Base-by-base conservation (phyloP, 2,329 filamentous ascomycete genomes). In the Rhynchosporium agropyri region DNA sequence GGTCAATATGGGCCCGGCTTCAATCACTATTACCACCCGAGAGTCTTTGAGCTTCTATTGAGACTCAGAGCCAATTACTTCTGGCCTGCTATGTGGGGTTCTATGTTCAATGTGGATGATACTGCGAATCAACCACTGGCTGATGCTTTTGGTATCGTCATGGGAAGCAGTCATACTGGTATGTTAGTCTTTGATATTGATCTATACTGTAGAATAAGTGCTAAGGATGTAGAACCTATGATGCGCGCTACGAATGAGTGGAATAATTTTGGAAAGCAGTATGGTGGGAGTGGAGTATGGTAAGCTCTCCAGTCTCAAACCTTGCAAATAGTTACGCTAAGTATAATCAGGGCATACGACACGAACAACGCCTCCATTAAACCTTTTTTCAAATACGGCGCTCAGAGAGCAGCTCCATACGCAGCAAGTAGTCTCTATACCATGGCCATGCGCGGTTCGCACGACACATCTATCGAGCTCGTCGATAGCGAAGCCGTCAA, bases 81-180 rank as follows among this genome's bases (percentile, higher is more conserved):
- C 56, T 92, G 89, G 89, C 89, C 89, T 0, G 83, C 88, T 0
- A 79, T 85, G 72, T 92, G 89, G 89, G 83, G 81, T 5, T 83
- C 81, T 66, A 90, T 90, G 81, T 89, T 91, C 70, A 85, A 87
- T 71, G 82, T 90, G 1, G 89, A 92, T 65, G 89, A 92, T 71
- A 79, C 83, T 2, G 79, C 81, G 36, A 91, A 87, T 68, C 87
- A 90, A 71, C 84, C 86, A 0, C 80, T 90, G 4, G 87, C 89
- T 0, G 87, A 92, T 69, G 87, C 87, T n/a, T 91, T 86, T 72
- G 89, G 86, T 46, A 84, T 92, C 62, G 88, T 91, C 0, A 84
- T 92, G 72, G 88, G 88, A 3, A 88, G 86, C 7, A 89, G 85
- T 9, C 89, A 92, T 74, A 90, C 71, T 48, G 70, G 70, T 70